Evolutionary conservation across 805 yeast genomes (phyloP), one percentile per base, ranked within the genome.

Genomic region (Tetrapisispora namnaoensis): DNA sequence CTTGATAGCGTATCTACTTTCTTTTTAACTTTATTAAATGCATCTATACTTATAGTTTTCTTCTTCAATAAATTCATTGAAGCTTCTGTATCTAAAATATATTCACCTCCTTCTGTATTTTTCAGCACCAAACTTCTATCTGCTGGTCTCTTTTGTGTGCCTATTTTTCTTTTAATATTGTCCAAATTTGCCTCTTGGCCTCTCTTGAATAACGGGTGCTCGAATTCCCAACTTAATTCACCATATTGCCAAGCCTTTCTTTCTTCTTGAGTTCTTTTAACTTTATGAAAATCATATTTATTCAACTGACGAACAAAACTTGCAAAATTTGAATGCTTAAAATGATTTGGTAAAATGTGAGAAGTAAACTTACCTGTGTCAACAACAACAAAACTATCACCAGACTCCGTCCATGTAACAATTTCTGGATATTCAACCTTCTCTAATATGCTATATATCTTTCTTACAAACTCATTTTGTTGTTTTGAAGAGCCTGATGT

Each of bases 241-340:
- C 89, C 86, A 58, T 81, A 80, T 50, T 79, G 79, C 28, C 69
- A 67, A 44, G 62, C 62, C 45, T 70, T 75, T 57, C 75, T 76
- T 52, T 79, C 85, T 55, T 81, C 89, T 50, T 73, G 77, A 38
- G 85, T 71, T 42, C 79, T 73, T 62, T 91, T 86, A 42, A 93
- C 95, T 69, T 93, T 93, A 72, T 93, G 99, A 72, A 93, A 93
- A 67, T 91, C 99, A 63, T 93, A 93, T 68, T 93, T 93, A 74
- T 93, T 93, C 59, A 93, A 73, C 65, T 93, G 99, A 42, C 99
- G 78, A 20, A 91, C 98, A 70, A 91, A 91, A 57, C 90, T 80
- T 36, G 98, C 91, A 69, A 91, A 93, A 69, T 93, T 93, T 50
- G 88, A 79, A 68, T 93, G 99, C 60, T 90, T 91, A 72, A 93